Conservation (phyloP, 2,329 filamentous ascomycete genomes). For the Grosmannia penicillata region DNA sequence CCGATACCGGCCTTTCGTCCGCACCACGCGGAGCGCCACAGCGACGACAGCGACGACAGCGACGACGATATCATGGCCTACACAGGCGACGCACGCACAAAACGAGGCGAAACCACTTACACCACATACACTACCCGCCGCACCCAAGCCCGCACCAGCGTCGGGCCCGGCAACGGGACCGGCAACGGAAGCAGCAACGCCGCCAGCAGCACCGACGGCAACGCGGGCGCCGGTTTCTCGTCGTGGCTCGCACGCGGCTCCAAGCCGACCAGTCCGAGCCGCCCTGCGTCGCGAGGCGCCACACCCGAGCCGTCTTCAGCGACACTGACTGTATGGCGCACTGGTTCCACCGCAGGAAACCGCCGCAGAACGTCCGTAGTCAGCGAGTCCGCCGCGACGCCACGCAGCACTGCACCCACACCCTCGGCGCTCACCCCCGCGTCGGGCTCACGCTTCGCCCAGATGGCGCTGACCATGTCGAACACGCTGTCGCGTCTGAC, state of each 20-base stretch:
- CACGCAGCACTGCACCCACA: not conserved
- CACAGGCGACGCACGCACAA: not conserved
- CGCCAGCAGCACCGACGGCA: constrained; percentile 13
- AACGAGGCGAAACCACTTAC: constrained; percentile 1
- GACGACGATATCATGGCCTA: constrained; percentile 4
- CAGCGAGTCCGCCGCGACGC: constrained; percentile 8
- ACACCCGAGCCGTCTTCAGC: constrained; percentile 5
- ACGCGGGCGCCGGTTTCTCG: not conserved
- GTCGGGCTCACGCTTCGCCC: constrained; percentile 26
- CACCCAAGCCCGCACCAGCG: not conserved
- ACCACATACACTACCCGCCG: constrained; percentile 2
- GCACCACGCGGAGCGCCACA: not conserved
- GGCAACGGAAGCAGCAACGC: constrained; percentile 10
- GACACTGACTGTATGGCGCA: not conserved
- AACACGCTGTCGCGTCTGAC: constrained; percentile 25
- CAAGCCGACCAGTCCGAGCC: constrained; percentile 4
- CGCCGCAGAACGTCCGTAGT: constrained; percentile 13
- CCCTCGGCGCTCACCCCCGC: constrained; percentile 6
- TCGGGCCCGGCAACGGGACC: not conserved
- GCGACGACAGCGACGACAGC: constrained; percentile 14
- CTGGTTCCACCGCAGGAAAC: not conserved
- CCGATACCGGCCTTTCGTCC: constrained; percentile 4
- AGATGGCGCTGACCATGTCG: constrained; percentile 30
- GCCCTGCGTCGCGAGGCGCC: constrained; percentile 1
- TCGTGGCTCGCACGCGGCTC: constrained; percentile 5